Conservation (phyloP, 116 monocot genomes). For the Cymodocea nodosa region DNA sequence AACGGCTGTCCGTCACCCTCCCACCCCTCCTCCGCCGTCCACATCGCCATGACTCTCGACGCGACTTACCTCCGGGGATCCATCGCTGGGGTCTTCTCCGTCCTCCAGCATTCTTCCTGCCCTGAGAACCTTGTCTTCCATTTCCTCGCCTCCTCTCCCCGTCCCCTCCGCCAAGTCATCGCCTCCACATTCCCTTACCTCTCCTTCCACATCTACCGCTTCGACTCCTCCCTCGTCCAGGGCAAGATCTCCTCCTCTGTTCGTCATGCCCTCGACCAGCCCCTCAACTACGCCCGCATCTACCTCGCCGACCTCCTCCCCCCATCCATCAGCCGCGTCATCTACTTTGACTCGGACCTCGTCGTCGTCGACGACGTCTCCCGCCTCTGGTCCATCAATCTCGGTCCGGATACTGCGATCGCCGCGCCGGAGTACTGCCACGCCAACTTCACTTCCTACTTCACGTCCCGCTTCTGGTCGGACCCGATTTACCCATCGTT, state of each 20-base stretch:
- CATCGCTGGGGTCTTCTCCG: slow-evolving; percentile 12
- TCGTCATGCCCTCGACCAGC: slow-evolving; percentile 16
- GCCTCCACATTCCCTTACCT: slow-evolving; percentile 15
- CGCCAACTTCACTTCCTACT: slow-evolving; percentile 76
- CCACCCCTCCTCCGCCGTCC: neutral
- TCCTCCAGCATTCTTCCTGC: slow-evolving; percentile 14
- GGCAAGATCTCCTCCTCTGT: slow-evolving; percentile 16
- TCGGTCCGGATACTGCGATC: neutral
- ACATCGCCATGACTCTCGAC: slow-evolving; percentile 18
- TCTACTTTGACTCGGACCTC: slow-evolving; percentile 13
- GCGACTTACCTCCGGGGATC: slow-evolving; percentile 16
- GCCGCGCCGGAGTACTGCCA: slow-evolving; percentile 70
- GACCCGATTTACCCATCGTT: neutral
- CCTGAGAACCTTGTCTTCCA: slow-evolving; percentile 13
- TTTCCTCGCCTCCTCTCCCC: slow-evolving; percentile 14
- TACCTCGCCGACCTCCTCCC: slow-evolving; percentile 19
- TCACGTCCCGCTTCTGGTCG: slow-evolving; percentile 39
- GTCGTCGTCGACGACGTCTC: slow-evolving; percentile 15
- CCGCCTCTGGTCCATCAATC: slow-evolving; percentile 5
- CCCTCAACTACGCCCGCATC: slow-evolving; percentile 4
- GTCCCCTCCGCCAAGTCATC: slow-evolving; percentile 7
- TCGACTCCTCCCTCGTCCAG: slow-evolving; percentile 15
- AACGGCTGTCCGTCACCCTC: neutral
- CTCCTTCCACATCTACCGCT: slow-evolving; percentile 14
- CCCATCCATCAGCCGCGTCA: neutral